Evolutionary conservation across 1,284 basidiomycete species (phyloP).

Genomic region (Exobasidium cylindrosporum): DNA sequence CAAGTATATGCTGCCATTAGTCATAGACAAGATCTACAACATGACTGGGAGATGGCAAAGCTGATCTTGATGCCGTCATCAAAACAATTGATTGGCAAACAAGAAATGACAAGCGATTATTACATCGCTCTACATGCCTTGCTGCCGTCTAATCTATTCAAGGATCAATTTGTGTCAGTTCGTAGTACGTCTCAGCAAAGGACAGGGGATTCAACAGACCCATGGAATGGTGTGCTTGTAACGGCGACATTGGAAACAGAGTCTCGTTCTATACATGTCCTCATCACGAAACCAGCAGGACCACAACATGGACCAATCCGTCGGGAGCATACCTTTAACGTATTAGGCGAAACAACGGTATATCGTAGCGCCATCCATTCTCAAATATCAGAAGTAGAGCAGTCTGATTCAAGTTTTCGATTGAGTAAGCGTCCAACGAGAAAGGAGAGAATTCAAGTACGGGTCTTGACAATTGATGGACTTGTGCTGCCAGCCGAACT

Average conservation of each 20-base stretch:
- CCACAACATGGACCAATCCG: background rate
- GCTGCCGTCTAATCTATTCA: conserved; percentile 6
- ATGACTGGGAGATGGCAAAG: background rate
- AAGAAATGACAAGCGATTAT: background rate
- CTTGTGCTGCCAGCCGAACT: background rate
- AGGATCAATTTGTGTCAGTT: conserved; percentile 10
- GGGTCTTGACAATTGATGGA: conserved; percentile 5
- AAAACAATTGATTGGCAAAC: too few species aligned
- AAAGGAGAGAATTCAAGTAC: conserved; percentile 8
- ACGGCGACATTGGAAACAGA: conserved; percentile 1
- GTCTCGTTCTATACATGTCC: conserved; percentile 3
- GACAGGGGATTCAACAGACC: background rate
- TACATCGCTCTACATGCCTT: conserved; percentile 5
- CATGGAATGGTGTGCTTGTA: background rate
- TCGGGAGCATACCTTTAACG: background rate
- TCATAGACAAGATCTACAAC: background rate
- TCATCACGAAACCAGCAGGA: background rate
- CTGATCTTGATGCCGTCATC: background rate
- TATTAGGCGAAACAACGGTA: conserved; percentile 5
- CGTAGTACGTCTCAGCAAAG: background rate
- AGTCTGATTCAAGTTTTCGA: background rate
- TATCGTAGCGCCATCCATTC: background rate
- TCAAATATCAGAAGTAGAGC: background rate
- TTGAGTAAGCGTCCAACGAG: background rate
- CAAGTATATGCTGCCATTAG: background rate